phyloP scores from a whole-genome alignment of 176 grass and related monocot genomes.

The barley (Hordeum vulgare) region MorexV3_pseudomolecules_assembly NC_058520.1:390244850-390245349 shows the following conservation, averaged over 20 bases:
- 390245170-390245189: not conserved
- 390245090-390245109: too few species aligned
- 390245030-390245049: not conserved
- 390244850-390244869: not conserved
- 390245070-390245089: too few species aligned
- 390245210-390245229: not conserved
- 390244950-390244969: not conserved
- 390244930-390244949: not conserved
- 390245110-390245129: too few species aligned
- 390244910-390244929: not conserved
- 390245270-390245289: not conserved
- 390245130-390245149: too few species aligned
- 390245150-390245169: not conserved
- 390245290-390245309: not conserved
- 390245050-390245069: too few species aligned
- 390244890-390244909: not conserved
- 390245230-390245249: not conserved
- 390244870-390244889: not conserved
- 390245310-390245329: not conserved
- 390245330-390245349: not conserved
- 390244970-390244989: not conserved
- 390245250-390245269: constrained; percentile 1
- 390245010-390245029: not conserved
- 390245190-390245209: not conserved
- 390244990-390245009: not conserved